These are phyloP conservation scores for Vigna mungo DNA, from an alignment of 306 rosid species.

Conservation along the genomic window DNA sequence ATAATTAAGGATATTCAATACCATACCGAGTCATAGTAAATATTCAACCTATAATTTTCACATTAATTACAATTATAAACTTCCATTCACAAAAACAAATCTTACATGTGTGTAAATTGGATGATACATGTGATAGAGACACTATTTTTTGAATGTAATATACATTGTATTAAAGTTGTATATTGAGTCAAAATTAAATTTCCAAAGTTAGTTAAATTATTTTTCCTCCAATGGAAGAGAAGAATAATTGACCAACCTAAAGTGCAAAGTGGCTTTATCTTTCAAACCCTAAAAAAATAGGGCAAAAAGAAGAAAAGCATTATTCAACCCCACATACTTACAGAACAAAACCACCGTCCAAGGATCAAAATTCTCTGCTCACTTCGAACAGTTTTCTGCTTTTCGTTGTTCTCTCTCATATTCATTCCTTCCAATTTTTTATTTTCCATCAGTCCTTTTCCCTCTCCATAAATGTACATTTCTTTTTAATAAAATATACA, in stretches of 20 bases:
- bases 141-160: too few species aligned
- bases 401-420: constrained; percentile 19
- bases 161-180: neutral
- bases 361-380: constrained; percentile 30
- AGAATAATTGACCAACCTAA: constrained; percentile 39
- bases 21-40: too few species aligned
- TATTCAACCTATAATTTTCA: too few species aligned
- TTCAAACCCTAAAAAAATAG: constrained; percentile 27
- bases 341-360: constrained; percentile 38
- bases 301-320: constrained; percentile 24
- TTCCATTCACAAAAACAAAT: too few species aligned
- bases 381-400: constrained; percentile 27
- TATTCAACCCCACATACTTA: constrained; percentile 15
- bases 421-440: constrained; percentile 2
- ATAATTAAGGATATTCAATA: too few species aligned
- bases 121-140: too few species aligned
- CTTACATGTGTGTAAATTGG: too few species aligned
- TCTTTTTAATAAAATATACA: too few species aligned
- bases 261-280: constrained; percentile 37
- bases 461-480: neutral
- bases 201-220: neutral
- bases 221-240: constrained; percentile 26
- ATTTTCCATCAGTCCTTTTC: neutral
- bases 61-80: too few species aligned
- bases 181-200: neutral